Conservation (phyloP, 1,139 yeast genomes). For the Zygoascus sp. region DNA sequence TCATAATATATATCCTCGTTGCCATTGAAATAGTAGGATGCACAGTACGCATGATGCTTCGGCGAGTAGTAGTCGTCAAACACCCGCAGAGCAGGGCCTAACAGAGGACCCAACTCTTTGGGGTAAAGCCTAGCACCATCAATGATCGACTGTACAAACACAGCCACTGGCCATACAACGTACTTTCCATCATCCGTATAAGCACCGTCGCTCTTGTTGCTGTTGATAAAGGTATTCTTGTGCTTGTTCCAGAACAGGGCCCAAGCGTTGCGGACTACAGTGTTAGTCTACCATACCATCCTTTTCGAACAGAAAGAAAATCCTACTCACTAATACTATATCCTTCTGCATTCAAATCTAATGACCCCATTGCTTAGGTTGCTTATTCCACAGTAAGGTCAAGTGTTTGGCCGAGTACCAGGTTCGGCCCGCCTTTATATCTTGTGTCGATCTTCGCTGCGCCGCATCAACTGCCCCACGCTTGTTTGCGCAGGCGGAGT, state of each 20-base stretch:
- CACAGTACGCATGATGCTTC: slow-evolving; percentile 51
- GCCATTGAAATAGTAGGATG: slow-evolving; percentile 52
- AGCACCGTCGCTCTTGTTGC: slow-evolving; percentile 41
- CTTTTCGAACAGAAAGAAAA: background rate
- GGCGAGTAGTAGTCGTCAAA: slow-evolving; percentile 53
- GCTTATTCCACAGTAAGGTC: background rate
- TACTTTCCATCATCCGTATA: slow-evolving; percentile 51
- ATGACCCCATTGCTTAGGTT: slow-evolving; percentile 2
- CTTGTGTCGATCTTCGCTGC: too few species aligned
- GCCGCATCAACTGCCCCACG: background rate
- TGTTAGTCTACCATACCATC: background rate
- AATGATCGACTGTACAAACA: slow-evolving; percentile 57
- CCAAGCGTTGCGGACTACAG: slow-evolving; percentile 20
- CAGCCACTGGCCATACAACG: slow-evolving; percentile 66
- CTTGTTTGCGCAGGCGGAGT: background rate
- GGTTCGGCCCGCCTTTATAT: too few species aligned
- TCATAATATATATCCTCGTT: slow-evolving; percentile 67
- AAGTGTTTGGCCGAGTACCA: too few species aligned
- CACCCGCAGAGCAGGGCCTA: slow-evolving; percentile 50
- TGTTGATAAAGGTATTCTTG: slow-evolving; percentile 22
- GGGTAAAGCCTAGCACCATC: slow-evolving; percentile 60
- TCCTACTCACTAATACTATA: slow-evolving; percentile 17
- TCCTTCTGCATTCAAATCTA: slow-evolving; percentile 19
- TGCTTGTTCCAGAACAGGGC: slow-evolving; percentile 28
- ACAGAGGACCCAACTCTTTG: slow-evolving; percentile 51